phyloP scores from a whole-genome alignment of 345 rosid genomes.

The Citrus glauca region DNA sequence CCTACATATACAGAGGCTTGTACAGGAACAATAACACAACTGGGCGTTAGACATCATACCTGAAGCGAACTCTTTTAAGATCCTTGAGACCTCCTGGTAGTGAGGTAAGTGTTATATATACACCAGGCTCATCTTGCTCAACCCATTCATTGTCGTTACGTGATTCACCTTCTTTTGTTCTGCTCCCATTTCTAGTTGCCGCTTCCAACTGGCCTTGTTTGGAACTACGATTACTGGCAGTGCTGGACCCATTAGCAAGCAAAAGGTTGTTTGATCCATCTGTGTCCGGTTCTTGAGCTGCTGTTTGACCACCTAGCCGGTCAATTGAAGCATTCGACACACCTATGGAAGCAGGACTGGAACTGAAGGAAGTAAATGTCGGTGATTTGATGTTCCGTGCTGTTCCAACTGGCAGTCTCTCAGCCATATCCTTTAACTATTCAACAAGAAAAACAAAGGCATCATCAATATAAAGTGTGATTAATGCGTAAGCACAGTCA shows the following conservation, averaged over 20 bases:
- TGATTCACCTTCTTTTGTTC: slow-evolving; percentile 60
- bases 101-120: slow-evolving; percentile 86
- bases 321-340: slow-evolving; percentile 41
- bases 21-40: not conserved
- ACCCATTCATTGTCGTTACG: slow-evolving; percentile 81
- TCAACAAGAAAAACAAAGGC: slow-evolving; percentile 6
- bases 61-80: slow-evolving; percentile 98
- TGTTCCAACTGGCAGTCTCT: slow-evolving; percentile 73
- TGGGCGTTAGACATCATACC: slow-evolving; percentile 38
- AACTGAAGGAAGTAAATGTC: slow-evolving; percentile 53
- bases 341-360: slow-evolving; percentile 49
- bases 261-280: slow-evolving; percentile 36
- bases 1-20: not conserved
- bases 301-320: slow-evolving; percentile 33
- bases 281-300: slow-evolving; percentile 42
- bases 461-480: slow-evolving; percentile 18
- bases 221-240: slow-evolving; percentile 40
- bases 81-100: slow-evolving; percentile 84
- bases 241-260: slow-evolving; percentile 55
- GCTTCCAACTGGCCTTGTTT: slow-evolving; percentile 60
- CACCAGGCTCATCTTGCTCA: slow-evolving; percentile 98
- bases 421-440: slow-evolving; percentile 92
- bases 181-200: slow-evolving; percentile 52
- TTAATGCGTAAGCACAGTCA: not conserved
- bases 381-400: slow-evolving; percentile 47